Evolutionary conservation across 225 moss, liverwort and hornwort genomes (phyloP), one percentile per base, ranked within the genome.

Genomic region (Takakia lepidozioides): DNA sequence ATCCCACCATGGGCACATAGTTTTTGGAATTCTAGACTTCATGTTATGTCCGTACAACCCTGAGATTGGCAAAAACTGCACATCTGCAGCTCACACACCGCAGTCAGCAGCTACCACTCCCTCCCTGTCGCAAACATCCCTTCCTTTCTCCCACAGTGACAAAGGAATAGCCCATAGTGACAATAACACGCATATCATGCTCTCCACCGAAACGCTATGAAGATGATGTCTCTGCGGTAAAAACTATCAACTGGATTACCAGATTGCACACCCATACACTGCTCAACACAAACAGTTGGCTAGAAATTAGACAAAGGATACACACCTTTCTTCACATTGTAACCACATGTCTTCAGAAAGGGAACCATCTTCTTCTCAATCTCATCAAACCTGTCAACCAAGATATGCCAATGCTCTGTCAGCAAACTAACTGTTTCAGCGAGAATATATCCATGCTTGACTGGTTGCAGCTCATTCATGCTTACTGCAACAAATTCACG

Each of bases 301-400:
- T 13, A 23, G 14, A n/a, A n/a, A n/a, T n/a, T n/a, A n/a, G n/a
- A n/a, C n/a, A n/a, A n/a, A n/a, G n/a, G n/a, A n/a, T n/a, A n/a
- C 56, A 32, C 59, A 82, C 92, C 95, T 74, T 85, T 90, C 37
- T 87, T 95, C 10, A 82, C 75, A 47, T 95, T 90, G 59, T 95
- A 95, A 29, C 95, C 90, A 43, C 89, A 95, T 38, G 55, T 62
- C 48, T 78, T 81, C 59, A 95, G 68, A 48, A 95, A 95, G 30
- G 95, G 95, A 49, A 65, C 62, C 30, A 87, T 75, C 69, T 95
- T 95, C 70, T 84, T 90, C 49, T 95, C 86, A 27, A 95, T 78
- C 42, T 95, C 95, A 59, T 90, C 95, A 56, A 82, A 95, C 74
- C 92, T 92, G 70, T 1, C 59, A 17, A 15, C 8, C 43, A 56